These are phyloP conservation scores for Calonectria ilicicola DNA, from an alignment of 2,329 filamentous ascomycete genomes.

Conservation along the genomic window DNA sequence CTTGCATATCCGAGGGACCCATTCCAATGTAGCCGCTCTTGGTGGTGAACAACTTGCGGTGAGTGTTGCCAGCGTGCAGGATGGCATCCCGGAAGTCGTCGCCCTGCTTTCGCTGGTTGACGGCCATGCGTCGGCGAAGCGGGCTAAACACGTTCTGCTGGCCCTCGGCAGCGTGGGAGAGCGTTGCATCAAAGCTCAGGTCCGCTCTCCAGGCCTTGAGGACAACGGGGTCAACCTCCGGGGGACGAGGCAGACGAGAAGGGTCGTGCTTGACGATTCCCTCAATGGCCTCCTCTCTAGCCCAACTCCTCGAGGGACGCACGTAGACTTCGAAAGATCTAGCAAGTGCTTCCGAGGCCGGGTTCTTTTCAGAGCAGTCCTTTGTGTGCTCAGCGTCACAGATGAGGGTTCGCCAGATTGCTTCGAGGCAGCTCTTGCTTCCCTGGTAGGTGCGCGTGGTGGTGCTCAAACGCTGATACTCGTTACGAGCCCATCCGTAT, in stretches of 20 bases:
- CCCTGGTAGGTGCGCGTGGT: background rate
- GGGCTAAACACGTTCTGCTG: background rate
- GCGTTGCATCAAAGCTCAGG: background rate
- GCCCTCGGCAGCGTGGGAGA: background rate
- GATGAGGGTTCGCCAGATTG: constrained; percentile 19
- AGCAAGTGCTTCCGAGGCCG: background rate
- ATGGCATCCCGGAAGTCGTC: background rate
- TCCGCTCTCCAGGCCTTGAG: constrained; percentile 5
- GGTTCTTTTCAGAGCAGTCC: background rate
- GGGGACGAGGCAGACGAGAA: background rate
- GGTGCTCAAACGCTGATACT: constrained; percentile 11
- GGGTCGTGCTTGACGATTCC: background rate
- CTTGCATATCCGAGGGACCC: background rate
- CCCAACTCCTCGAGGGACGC: background rate
- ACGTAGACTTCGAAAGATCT: constrained; percentile 12
- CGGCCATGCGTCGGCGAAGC: background rate
- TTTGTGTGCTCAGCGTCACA: background rate
- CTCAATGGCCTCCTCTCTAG: background rate
- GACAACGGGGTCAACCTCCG: background rate
- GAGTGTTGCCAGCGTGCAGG: background rate
- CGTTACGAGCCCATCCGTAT: constrained; percentile 9
- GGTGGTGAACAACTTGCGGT: constrained; percentile 12
- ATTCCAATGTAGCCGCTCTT: constrained; percentile 18
- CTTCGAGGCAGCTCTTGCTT: constrained; percentile 7
- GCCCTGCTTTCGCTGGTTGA: background rate